Conservation (phyloP, 1,139 yeast species). For the Candida sp. region DNA sequence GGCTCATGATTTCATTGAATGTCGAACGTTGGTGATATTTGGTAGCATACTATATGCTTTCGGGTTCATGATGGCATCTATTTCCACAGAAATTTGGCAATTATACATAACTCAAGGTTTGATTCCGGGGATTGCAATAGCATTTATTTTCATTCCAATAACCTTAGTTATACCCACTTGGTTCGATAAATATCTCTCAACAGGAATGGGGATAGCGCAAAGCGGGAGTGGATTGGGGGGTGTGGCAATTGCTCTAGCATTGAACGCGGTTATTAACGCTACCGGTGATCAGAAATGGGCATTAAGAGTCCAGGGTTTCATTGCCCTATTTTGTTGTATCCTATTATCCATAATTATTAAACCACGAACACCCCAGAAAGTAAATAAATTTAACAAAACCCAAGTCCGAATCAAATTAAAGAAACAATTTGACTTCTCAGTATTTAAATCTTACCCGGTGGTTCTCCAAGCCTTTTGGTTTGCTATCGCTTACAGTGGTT, state of each 20-base stretch:
- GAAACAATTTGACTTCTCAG: conserved; percentile 23
- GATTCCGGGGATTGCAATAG: conserved; percentile 49
- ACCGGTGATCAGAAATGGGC: conserved; percentile 39
- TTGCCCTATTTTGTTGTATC: conserved; percentile 28
- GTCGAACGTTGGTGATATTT: conserved; percentile 28
- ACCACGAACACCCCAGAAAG: conserved; percentile 25
- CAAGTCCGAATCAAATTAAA: conserved; percentile 15
- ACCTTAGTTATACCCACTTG: conserved; percentile 48
- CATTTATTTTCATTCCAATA: conserved; percentile 41
- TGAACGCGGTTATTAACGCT: conserved; percentile 27
- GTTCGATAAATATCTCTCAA: conserved; percentile 50
- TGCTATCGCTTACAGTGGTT: conserved; percentile 41
- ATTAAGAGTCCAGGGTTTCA: conserved; percentile 30
- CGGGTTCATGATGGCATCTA: conserved; percentile 53
- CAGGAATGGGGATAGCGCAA: conserved; percentile 56
- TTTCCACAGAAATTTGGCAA: conserved; percentile 48
- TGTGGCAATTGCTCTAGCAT: conserved; percentile 37
- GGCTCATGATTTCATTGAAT: conserved; percentile 25
- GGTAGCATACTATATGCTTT: conserved; percentile 45
- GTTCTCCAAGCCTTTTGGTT: conserved; percentile 26
- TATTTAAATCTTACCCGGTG: conserved; percentile 25
- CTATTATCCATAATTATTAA: conserved; percentile 36
- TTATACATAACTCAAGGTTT: conserved; percentile 50
- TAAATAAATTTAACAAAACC: conserved; percentile 15
- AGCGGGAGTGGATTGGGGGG: conserved; percentile 68